These are phyloP conservation scores for Antitrichia curtipendula DNA, from an alignment of 225 moss, liverwort and hornwort species.

Conservation along the genomic window DNA sequence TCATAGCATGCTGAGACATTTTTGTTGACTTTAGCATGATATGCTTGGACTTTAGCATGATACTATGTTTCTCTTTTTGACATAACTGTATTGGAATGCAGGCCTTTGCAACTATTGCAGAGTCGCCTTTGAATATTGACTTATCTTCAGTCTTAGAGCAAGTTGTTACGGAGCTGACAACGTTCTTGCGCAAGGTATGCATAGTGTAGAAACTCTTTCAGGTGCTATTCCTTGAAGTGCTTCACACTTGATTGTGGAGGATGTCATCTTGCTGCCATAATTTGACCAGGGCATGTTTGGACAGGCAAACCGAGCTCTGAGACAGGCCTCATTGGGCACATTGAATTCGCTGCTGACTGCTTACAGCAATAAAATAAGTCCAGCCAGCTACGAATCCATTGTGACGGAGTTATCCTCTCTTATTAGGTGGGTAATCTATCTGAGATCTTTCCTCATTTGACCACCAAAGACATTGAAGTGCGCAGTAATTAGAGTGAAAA, in stretches of 20 bases:
- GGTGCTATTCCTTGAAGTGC: neutral
- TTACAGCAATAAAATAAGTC: constrained; percentile 86
- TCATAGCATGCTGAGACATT: neutral
- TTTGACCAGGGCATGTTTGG: neutral
- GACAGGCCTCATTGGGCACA: constrained; percentile 95
- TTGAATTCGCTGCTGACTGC: constrained; percentile 84
- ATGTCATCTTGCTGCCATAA: neutral
- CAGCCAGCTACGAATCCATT: constrained; percentile 88
- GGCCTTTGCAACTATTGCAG: constrained; percentile 99
- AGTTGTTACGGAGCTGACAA: constrained; percentile 91
- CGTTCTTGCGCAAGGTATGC: constrained; percentile 90
- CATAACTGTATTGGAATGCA: constrained; percentile 7
- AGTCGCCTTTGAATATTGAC: constrained; percentile 94
- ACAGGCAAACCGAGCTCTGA: constrained; percentile 87
- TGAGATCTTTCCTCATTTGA: neutral
- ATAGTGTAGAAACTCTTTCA: neutral
- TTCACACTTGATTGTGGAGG: neutral
- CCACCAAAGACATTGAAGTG: neutral
- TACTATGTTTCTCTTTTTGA: neutral
- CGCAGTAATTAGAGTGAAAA: neutral
- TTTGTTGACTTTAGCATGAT: neutral
- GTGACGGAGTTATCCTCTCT: constrained; percentile 91
- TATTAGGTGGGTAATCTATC: constrained; percentile 50
- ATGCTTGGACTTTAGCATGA: neutral
- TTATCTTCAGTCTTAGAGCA: constrained; percentile 97